These are phyloP conservation scores for Acanthamoeba royreba DNA, from an alignment of 208 protist species.

Conservation along the genomic window DNA sequence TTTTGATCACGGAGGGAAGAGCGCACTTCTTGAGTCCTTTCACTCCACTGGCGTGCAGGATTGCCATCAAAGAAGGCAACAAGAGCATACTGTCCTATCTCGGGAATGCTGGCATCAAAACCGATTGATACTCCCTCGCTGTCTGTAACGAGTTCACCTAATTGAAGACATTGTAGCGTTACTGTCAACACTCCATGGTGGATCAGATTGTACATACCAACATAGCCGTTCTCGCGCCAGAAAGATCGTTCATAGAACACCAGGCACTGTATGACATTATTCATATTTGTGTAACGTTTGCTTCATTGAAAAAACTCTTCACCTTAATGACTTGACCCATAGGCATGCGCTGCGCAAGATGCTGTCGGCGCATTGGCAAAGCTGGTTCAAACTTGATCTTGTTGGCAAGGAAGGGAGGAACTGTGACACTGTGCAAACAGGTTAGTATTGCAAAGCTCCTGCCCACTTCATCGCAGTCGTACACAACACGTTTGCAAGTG, in stretches of 20 bases:
- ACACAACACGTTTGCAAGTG: background rate
- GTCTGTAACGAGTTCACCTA: slow-evolving; percentile 33
- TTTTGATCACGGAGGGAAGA: background rate
- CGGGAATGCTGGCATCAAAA: slow-evolving; percentile 12
- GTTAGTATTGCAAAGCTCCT: background rate
- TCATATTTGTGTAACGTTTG: too few species aligned
- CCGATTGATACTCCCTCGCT: background rate
- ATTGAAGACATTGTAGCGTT: too few species aligned
- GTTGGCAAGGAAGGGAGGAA: background rate
- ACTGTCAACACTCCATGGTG: background rate
- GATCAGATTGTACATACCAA: background rate
- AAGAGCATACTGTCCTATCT: background rate
- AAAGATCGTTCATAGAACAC: slow-evolving; percentile 47
- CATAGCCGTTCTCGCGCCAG: slow-evolving; percentile 36
- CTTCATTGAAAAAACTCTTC: background rate
- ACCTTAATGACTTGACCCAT: slow-evolving; percentile 61
- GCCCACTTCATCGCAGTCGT: background rate
- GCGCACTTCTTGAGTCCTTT: background rate
- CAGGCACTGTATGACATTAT: background rate
- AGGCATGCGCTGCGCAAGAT: background rate
- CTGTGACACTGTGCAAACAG: background rate
- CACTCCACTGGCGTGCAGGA: background rate
- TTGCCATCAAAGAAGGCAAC: slow-evolving; percentile 52
- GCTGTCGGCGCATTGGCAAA: background rate
- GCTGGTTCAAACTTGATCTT: slow-evolving; percentile 1